Evolutionary conservation across 116 monocot species (phyloP), one percentile per base, ranked within the genome.

Genomic region (Zostera marina): DNA sequence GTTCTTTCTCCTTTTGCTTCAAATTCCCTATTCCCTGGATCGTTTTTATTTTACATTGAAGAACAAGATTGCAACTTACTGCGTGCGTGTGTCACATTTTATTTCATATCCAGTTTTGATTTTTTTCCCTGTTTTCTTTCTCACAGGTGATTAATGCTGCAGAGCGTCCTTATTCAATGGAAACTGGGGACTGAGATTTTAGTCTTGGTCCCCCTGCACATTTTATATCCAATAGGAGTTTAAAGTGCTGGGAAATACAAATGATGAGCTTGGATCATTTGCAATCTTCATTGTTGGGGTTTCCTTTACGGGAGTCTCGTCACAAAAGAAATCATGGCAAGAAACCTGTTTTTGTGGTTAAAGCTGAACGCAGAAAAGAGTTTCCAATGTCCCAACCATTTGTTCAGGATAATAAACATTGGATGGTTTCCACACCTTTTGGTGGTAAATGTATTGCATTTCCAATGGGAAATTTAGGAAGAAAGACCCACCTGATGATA

Each of bases 181-280:
- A 55, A 5, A 39, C 26, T 24, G 80, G 77, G 74, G 83, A 72
- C 77, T 72, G 55, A 70, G 73, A 88, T 66, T 75, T 9, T 39
- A 19, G 72, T 88, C 73, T 82, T 88, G 65, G 88, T 74, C 74
- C 76, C 32, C 83, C 79, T 68, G 48, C 53, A 60, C 24, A 82
- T 74, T 73, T 45, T 13, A 47, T 10, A 23, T 24, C 11, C 19
- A 14, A 44, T 42, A 26, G 7, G 47, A n/a, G 16, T 14, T 17
- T 16, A 16, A 11, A 58, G 25, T 5, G 11, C 13, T n/a, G 58
- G 58, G 14, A 11, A 16, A 26, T 4, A 40, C n/a, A 66, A 17
- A 77, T 59, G 59, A 86, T 82, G 82, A 77, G 70, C 47, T 46
- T 61, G 9, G 56, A 66, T 40, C 56, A 70, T 61, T 63, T 77